Base-by-base conservation (phyloP, 768 basidiomycete species). In the Mycena indigotica region DNA sequence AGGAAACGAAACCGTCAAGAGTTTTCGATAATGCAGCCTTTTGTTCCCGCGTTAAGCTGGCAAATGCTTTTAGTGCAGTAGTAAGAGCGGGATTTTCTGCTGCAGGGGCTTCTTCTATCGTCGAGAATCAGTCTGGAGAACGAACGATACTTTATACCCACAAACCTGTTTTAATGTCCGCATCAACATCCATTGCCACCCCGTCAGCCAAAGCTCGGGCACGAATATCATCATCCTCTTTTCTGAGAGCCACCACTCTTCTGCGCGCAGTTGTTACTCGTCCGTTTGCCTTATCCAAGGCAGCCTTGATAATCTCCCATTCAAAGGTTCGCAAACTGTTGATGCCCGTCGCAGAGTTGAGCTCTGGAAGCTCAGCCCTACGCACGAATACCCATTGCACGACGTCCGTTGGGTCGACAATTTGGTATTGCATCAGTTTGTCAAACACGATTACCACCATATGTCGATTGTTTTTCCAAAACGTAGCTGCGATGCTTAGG, bases 361-460 rank as follows among this genome's bases (percentile, higher is more conserved):
- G 65, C 23, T 73, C 70, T 25, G 70, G 76, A 45, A 77, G 71
- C 24, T 73, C 74, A 8, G 77, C 77, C 19, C 82, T 81, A 58
- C 84, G 80, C 50, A 75, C 69, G 71, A 98, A 96, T 17, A 88
- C 84, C 89, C 91, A 96, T 3, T 76, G 77, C 53, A 97, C 88
- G 8, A 98, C 89, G 63, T 99, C 95, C 16, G 86, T 85, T 0
- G 95, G 93, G 65, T 98, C 95, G 38, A 98, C 89, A 55, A 98
- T 91, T 69, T 97, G 95, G 73, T 99, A 99, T 69, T 98, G 96
- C 86, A 98, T 91, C 53, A 98, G 77, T 75, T 99, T 99, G 79
- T 98, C 97, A 60, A 96, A 88, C 6, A 98, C 94, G 67, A 99
- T 95, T 16, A 82, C 80, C 46, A 95, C 79, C 86, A 95, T 93